Conservation (phyloP, 148 eudicot genomes). For the Fallopia convolvulus region DNA sequence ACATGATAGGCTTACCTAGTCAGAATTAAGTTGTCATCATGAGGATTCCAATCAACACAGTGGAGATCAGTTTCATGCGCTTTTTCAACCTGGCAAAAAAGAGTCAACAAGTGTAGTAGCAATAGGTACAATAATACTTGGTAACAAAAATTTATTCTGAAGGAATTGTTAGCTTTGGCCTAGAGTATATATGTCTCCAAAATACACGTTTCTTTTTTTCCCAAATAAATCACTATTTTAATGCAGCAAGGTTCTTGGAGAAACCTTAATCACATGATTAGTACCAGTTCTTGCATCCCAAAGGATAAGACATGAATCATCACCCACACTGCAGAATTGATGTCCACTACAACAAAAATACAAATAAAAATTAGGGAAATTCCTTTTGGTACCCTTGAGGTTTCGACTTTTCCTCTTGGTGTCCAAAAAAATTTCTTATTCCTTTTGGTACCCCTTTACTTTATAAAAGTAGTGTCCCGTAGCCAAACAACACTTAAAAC, state of each 20-base stretch:
- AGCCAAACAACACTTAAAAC: too few species aligned
- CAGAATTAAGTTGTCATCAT: slow-evolving; percentile 67
- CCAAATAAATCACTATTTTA: not conserved
- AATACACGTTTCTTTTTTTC: not conserved
- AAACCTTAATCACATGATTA: slow-evolving; percentile 13
- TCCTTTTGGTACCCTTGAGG: too few species aligned
- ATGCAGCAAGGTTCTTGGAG: not conserved
- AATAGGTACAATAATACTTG: not conserved
- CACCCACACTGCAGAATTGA: slow-evolving; percentile 93
- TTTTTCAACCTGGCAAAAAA: slow-evolving; percentile 59
- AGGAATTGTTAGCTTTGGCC: not conserved
- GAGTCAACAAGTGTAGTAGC: not conserved
- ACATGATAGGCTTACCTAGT: slow-evolving; percentile 47
- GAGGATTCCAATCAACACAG: slow-evolving; percentile 96
- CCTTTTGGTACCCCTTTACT: too few species aligned
- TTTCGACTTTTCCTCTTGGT: too few species aligned
- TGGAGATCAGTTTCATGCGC: slow-evolving; percentile 93
- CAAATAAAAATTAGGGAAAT: too few species aligned
- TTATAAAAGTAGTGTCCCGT: too few species aligned
- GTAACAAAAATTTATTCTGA: not conserved
- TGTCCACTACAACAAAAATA: slow-evolving; percentile 46
- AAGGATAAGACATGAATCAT: slow-evolving; percentile 44
- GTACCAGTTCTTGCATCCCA: slow-evolving; percentile 12
- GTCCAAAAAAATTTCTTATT: too few species aligned
- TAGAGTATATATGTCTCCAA: not conserved